These are phyloP conservation scores for Laburnicola sp. DNA, from an alignment of 2,329 filamentous ascomycete genomes.

Conservation along the genomic window DNA sequence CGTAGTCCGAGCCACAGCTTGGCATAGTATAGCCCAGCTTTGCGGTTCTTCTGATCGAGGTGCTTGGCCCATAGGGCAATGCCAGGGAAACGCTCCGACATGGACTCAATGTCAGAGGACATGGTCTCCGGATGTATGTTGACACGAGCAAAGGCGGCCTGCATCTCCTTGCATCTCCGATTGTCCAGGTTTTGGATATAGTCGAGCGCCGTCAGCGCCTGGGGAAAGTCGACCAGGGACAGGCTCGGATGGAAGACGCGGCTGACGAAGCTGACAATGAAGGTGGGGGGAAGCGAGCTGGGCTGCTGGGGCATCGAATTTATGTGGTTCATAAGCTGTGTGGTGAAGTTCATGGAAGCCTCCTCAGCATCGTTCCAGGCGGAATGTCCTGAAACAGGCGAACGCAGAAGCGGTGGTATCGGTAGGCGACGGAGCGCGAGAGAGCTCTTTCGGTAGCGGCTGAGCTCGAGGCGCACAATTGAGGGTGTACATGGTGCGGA, in stretches of 20 bases:
- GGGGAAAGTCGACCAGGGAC: slow-evolving; percentile 64
- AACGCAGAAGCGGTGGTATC: slow-evolving; percentile 44
- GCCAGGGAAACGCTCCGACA: slow-evolving; percentile 57
- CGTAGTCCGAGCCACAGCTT: slow-evolving; percentile 64
- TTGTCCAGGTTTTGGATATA: slow-evolving; percentile 67
- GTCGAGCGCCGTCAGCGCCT: slow-evolving; percentile 66
- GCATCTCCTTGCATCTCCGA: slow-evolving; percentile 61
- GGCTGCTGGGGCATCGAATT: slow-evolving; percentile 62
- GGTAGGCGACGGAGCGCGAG: slow-evolving; percentile 41
- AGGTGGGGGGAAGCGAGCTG: slow-evolving; percentile 63
- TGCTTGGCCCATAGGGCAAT: slow-evolving; percentile 60
- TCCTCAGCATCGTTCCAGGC: slow-evolving; percentile 40
- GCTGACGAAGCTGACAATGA: slow-evolving; percentile 64
- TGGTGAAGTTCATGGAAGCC: slow-evolving; percentile 53
- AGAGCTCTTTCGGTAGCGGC: slow-evolving; percentile 35
- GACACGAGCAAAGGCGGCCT: slow-evolving; percentile 57
- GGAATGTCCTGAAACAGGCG: slow-evolving; percentile 33
- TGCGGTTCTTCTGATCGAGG: slow-evolving; percentile 50
- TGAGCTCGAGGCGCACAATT: slow-evolving; percentile 61
- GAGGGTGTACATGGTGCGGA: slow-evolving; percentile 69
- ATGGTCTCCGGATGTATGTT: slow-evolving; percentile 55
- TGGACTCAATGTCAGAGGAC: slow-evolving; percentile 50
- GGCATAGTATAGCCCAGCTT: slow-evolving; percentile 54
- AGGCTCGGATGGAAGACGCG: slow-evolving; percentile 61
- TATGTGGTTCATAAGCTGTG: slow-evolving; percentile 59